Percentiles rank a stretch among this genome's conserved stretches.
phyloP scores from a whole-genome alignment of 371 early-diverging fungal species.

The Vavraia culicis region DNA sequence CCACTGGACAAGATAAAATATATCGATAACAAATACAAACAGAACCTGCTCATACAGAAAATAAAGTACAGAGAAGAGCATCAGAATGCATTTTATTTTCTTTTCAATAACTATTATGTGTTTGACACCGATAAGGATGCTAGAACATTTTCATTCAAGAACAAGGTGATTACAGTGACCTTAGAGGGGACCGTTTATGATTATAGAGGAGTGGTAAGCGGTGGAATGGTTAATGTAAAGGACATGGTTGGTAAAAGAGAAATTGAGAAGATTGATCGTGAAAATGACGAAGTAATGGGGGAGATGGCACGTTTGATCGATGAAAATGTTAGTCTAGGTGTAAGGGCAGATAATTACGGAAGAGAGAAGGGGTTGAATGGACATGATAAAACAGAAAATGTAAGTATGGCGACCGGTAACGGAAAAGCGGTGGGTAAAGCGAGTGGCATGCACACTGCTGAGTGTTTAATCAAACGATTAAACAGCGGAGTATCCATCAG shows the following conservation, averaged over 20 bases:
- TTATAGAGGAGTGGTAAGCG: conserved; percentile 78
- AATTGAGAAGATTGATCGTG: not conserved
- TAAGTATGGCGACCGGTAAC: no score
- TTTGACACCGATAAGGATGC: conserved; percentile 49
- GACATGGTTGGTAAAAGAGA: conserved; percentile 31
- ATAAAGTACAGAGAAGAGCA: conserved; percentile 7
- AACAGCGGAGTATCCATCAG: no score
- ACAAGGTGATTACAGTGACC: conserved; percentile 54
- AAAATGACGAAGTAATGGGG: not conserved
- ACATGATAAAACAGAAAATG: not conserved
- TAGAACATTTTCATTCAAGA: conserved; percentile 57
- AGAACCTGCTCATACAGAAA: conserved; percentile 36
- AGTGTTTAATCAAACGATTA: no score
- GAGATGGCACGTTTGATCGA: no score
- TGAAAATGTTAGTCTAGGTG: not conserved
- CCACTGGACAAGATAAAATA: conserved; percentile 72
- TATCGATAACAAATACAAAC: not conserved
- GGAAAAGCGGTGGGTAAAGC: no score
- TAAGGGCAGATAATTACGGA: not conserved
- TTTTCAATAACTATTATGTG: conserved; percentile 74
- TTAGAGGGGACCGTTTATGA: conserved; percentile 93
- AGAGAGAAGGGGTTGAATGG: not conserved
- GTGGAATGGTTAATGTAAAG: conserved; percentile 52
- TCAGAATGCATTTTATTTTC: conserved; percentile 62
- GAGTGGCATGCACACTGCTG: no score